A percentile compares a stretch with the other conserved stretches of the same genome.
Evolutionary conservation across 2,329 filamentous ascomycete genomes (phyloP).

Genomic region (Fusarium sp.): DNA sequence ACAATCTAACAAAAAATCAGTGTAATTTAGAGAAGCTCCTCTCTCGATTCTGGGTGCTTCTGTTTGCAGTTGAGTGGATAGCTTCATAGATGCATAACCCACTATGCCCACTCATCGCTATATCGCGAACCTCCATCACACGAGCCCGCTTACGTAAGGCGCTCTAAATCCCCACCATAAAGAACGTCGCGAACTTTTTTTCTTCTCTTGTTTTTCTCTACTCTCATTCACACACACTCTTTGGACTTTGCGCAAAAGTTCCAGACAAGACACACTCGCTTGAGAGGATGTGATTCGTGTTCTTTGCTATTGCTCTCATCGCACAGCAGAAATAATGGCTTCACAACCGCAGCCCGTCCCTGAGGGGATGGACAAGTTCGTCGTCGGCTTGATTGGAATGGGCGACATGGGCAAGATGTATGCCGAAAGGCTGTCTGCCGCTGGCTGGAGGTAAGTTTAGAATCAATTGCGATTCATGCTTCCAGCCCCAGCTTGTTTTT

Average conservation of each 20-base stretch:
- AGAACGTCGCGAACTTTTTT: conserved; percentile 47
- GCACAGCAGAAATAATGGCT: conserved; percentile 52
- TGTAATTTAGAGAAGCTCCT: conserved; percentile 10
- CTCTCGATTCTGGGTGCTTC: conserved; percentile 29
- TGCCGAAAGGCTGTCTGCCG: conserved; percentile 86
- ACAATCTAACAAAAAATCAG: conserved; percentile 16
- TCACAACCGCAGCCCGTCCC: conserved; percentile 51
- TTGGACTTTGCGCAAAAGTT: conserved; percentile 34
- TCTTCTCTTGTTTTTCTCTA: conserved; percentile 30
- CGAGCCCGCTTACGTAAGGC: conserved; percentile 41
- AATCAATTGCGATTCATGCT: conserved; percentile 21
- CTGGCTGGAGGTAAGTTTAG: conserved; percentile 89
- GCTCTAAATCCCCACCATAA: conserved; percentile 41
- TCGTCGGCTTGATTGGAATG: conserved; percentile 97
- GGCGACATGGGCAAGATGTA: conserved; percentile 99
- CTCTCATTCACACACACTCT: conserved; percentile 21
- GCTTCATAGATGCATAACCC: conserved; percentile 45
- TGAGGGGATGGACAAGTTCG: conserved; percentile 75
- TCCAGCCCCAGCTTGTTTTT: conserved; percentile 30
- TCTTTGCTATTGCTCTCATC: conserved; percentile 45
- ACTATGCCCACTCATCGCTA: conserved; percentile 38
- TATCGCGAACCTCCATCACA: conserved; percentile 33
- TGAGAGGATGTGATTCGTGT: conserved; percentile 50
- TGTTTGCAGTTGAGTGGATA: conserved; percentile 26
- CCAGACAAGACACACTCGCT: conserved; percentile 29